Percentiles rank a stretch among this genome's conserved stretches.
phyloP scores from a whole-genome alignment of 345 rosid species.

The Barbarea vulgaris region DNA sequence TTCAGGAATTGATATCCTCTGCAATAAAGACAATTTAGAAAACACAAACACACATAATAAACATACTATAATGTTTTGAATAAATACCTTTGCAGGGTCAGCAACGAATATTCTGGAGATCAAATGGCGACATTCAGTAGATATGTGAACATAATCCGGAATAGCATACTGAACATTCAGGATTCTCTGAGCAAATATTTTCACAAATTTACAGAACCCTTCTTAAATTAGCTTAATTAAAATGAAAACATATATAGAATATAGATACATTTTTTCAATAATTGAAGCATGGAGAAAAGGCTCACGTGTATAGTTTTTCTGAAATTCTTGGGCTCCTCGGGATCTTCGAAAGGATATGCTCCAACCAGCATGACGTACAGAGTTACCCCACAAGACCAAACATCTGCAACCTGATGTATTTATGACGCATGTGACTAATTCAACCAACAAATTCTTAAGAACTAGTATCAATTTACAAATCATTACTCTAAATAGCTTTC shows the following conservation, averaged over 20 bases:
- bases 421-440: not conserved
- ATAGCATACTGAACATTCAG: constrained; percentile 93
- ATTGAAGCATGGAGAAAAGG: constrained; percentile 2
- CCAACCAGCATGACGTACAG: constrained; percentile 97
- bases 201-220: not conserved
- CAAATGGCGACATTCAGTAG: constrained; percentile 88
- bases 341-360: constrained; percentile 98
- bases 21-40: constrained; percentile 6
- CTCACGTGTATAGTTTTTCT: constrained; percentile 84
- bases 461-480: not conserved
- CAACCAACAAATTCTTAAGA: constrained; percentile 13
- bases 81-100: constrained; percentile 74
- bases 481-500: not conserved
- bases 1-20: constrained; percentile 94
- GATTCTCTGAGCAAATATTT: constrained; percentile 69
- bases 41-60: not conserved
- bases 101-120: constrained; percentile 95
- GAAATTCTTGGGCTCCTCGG: constrained; percentile 95
- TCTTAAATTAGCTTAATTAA: constrained; percentile 12
- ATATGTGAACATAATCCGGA: constrained; percentile 90
- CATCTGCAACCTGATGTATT: constrained; percentile 83
- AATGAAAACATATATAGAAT: not conserved
- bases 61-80: constrained; percentile 11
- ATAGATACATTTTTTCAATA: constrained; percentile 1
- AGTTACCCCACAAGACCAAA: constrained; percentile 99